These are phyloP conservation scores for Cronartium quercuum DNA, from an alignment of 1,284 basidiomycete genomes.

Conservation along the genomic window DNA sequence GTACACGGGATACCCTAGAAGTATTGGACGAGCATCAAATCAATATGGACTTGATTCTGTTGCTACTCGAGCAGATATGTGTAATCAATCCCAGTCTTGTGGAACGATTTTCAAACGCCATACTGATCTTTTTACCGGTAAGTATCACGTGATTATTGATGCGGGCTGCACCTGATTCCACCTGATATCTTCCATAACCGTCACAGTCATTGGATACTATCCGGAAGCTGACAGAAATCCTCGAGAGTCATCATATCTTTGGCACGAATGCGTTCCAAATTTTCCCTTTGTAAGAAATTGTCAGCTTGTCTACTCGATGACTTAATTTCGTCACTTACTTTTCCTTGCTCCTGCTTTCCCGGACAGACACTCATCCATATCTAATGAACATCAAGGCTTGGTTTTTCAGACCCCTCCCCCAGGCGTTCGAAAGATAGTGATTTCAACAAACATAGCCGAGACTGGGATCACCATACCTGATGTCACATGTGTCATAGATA, in stretches of 20 bases:
- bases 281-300: slow-evolving; percentile 74
- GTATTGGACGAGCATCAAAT: slow-evolving; percentile 82
- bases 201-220: slow-evolving; percentile 59
- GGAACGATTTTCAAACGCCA: slow-evolving; percentile 65
- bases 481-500: slow-evolving; percentile 94
- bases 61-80: slow-evolving; percentile 81
- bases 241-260: slow-evolving; percentile 70
- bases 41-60: slow-evolving; percentile 79
- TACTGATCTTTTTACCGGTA: slow-evolving; percentile 91
- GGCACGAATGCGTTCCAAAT: slow-evolving; percentile 67
- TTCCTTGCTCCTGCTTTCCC: not conserved
- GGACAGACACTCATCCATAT: slow-evolving; percentile 47
- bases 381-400: slow-evolving; percentile 47
- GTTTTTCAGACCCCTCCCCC: slow-evolving; percentile 48
- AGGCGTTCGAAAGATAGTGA: slow-evolving; percentile 52
- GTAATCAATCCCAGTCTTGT: slow-evolving; percentile 59
- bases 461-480: slow-evolving; percentile 98
- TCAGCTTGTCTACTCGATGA: slow-evolving; percentile 66
- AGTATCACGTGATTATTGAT: slow-evolving; percentile 44
- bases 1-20: slow-evolving; percentile 74
- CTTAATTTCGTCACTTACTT: not conserved
- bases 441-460: slow-evolving; percentile 64
- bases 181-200: not conserved
- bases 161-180: slow-evolving; percentile 42
- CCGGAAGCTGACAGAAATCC: slow-evolving; percentile 73